A percentile compares a stretch with the other conserved stretches of the same genome.
These are phyloP conservation scores for Dalbergia cochinchinensis DNA, from an alignment of 306 rosid species.

Conservation along the genomic window DNA sequence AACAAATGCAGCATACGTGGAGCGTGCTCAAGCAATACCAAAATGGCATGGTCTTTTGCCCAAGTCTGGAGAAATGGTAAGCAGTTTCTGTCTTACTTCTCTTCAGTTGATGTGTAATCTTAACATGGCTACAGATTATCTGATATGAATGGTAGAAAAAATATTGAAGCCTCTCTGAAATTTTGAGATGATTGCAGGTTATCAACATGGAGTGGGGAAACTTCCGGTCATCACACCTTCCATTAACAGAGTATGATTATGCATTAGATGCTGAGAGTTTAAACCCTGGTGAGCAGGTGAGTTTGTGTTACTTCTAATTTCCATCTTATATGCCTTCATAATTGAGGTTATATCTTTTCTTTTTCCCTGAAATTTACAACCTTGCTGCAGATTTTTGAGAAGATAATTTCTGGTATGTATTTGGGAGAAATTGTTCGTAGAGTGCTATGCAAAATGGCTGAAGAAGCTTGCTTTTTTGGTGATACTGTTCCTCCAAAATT, in stretches of 20 bases:
- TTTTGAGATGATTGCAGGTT: slow-evolving; percentile 58
- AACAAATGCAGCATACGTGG: slow-evolving; percentile 94
- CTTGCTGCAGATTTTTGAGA: slow-evolving; percentile 75
- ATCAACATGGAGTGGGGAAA: slow-evolving; percentile 99
- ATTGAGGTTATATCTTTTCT: background rate
- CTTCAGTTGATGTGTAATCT: slow-evolving; percentile 29
- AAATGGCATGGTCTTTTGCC: slow-evolving; percentile 93
- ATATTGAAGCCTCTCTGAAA: slow-evolving; percentile 24
- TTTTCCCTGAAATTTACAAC: slow-evolving; percentile 11
- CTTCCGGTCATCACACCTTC: slow-evolving; percentile 87
- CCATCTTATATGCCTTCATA: background rate
- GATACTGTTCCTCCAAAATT: slow-evolving; percentile 76
- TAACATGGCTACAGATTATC: slow-evolving; percentile 21
- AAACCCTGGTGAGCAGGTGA: slow-evolving; percentile 91
- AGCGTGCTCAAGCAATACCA: slow-evolving; percentile 88
- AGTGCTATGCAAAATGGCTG: slow-evolving; percentile 81
- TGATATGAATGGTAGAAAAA: slow-evolving; percentile 31
- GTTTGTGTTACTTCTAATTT: slow-evolving; percentile 1
- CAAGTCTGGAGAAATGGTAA: slow-evolving; percentile 88
- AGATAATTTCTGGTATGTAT: slow-evolving; percentile 90
- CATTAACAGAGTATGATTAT: slow-evolving; percentile 80
- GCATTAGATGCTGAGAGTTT: slow-evolving; percentile 84
- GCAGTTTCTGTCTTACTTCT: slow-evolving; percentile 34
- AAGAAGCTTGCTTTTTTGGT: slow-evolving; percentile 82
- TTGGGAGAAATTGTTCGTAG: slow-evolving; percentile 87